Evolutionary conservation across 2,329 filamentous ascomycete species (phyloP).

Genomic region (Fonsecaea pedrosoi): DNA sequence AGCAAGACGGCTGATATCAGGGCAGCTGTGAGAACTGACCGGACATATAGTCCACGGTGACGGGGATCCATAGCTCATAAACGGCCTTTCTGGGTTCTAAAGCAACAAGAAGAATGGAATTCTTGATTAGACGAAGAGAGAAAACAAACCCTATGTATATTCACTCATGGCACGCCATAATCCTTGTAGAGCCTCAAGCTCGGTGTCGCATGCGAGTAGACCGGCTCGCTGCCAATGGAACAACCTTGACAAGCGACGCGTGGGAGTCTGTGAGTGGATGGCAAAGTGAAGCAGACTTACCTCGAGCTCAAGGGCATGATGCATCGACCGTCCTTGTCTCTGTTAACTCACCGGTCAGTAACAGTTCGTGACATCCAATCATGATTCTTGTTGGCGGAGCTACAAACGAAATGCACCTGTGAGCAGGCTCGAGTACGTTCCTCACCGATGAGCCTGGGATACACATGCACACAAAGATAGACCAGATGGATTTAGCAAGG

Average conservation of each 20-base stretch:
- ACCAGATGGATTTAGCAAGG: not conserved
- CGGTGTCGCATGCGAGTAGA: not conserved
- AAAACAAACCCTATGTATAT: conserved; percentile 4
- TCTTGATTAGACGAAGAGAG: not conserved
- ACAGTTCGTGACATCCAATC: not conserved
- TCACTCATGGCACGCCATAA: not conserved
- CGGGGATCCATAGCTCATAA: conserved; percentile 17
- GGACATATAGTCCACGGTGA: conserved; percentile 26
- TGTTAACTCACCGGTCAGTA: not conserved
- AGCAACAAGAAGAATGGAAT: not conserved
- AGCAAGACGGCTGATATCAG: not conserved
- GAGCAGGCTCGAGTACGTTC: not conserved
- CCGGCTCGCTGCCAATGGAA: not conserved
- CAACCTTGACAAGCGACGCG: not conserved
- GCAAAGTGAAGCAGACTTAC: conserved; percentile 10
- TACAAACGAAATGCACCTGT: not conserved
- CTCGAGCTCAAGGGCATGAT: not conserved
- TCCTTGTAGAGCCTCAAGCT: conserved; percentile 11
- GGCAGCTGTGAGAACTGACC: conserved; percentile 14
- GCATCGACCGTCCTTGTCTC: not conserved
- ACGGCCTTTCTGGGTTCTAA: not conserved
- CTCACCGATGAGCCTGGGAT: not conserved
- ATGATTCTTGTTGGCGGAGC: not conserved
- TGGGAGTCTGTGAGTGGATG: conserved; percentile 7
- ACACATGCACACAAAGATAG: not conserved